These are phyloP conservation scores for Penicilliopsis zonata DNA, from an alignment of 495 filamentous ascomycete species.

Conservation along the genomic window DNA sequence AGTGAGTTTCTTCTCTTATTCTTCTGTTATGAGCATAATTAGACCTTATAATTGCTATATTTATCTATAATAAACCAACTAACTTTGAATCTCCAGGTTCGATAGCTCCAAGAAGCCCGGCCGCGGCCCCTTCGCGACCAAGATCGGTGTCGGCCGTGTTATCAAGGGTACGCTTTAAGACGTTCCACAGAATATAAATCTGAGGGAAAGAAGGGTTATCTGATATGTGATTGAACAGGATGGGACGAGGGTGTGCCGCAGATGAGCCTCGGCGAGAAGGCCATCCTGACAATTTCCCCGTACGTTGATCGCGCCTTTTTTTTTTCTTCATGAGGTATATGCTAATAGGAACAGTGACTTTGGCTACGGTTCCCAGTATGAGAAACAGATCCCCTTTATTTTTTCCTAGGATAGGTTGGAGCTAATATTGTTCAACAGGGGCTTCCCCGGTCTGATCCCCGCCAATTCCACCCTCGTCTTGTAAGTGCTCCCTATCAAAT, in stretches of 20 bases:
- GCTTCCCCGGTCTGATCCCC: constrained; percentile 54
- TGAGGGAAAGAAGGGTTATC: no score
- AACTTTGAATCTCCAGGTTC: constrained; percentile 41
- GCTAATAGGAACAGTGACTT: constrained; percentile 55
- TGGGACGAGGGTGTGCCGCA: constrained; percentile 78
- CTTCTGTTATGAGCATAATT: not conserved
- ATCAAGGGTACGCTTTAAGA: constrained; percentile 60
- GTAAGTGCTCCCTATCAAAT: constrained; percentile 22
- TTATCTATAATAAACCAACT: not conserved
- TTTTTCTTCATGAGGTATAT: constrained; percentile 6
- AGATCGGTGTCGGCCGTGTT: constrained; percentile 64
- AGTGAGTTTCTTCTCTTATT: constrained; percentile 22
- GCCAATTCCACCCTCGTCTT: constrained; percentile 34
- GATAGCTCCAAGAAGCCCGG: constrained; percentile 54
- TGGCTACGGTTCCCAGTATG: constrained; percentile 65
- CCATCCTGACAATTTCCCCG: constrained; percentile 65
- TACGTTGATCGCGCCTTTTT: constrained; percentile 32
- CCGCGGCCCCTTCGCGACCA: constrained; percentile 48
- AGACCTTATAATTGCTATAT: constrained; percentile 1
- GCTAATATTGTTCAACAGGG: constrained; percentile 27
- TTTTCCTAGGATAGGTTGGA: not conserved
- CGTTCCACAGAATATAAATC: no score
- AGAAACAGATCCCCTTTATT: no score
- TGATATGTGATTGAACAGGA: constrained; percentile 32
- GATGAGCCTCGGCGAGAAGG: constrained; percentile 75